Base-by-base conservation (phyloP, 2,329 filamentous ascomycete species). In the Zasmidium angulare region DNA sequence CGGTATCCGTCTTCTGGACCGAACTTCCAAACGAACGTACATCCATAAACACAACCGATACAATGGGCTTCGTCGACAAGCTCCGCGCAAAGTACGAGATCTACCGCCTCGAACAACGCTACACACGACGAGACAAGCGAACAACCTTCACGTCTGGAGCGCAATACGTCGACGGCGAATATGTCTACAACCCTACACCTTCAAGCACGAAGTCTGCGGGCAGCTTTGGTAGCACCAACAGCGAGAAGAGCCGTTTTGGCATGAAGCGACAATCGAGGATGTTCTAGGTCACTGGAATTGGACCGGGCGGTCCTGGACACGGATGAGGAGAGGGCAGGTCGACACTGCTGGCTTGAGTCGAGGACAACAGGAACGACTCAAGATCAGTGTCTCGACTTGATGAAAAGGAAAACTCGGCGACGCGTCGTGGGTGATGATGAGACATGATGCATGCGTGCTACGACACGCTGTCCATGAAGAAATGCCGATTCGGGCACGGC, bases 121-220 rank as follows among this genome's bases (percentile, higher is more conserved):
- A 98, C 82, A 96, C 93, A 53, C 89, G 89, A 71, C 89, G 91
- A 74, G 91, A 93, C 71, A 90, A 93, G 69, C 91, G 93, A 75
- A 93, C 88, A 56, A 95, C 90, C 61, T 96, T 96, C 76, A 87
- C 89, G 72, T 92, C 90, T 72, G 92, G 91, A 71, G 93, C 92
- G 26, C 84, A 90, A 74, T 98, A 98, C 77, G 89, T 97, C 65
- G 91, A 98, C 74, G 95, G 93, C 77, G 93, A 97, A 80, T 97
- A 97, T 79, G 82, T 96, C 75, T 96, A 92, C 82, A 75, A 74
- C 53, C 53, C 63, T 23, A 71, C 72, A 19, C 62, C 68, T 0
- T 63, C 56, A 20, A 65, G 65, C 46, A 57, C 63, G n/a, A 55
- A 51, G 22, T 65, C 64, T 2, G 53, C 52, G 12, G 60, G 55